Base-by-base conservation (phyloP, 306 rosid species). In the Coriaria nepalensis region DNA sequence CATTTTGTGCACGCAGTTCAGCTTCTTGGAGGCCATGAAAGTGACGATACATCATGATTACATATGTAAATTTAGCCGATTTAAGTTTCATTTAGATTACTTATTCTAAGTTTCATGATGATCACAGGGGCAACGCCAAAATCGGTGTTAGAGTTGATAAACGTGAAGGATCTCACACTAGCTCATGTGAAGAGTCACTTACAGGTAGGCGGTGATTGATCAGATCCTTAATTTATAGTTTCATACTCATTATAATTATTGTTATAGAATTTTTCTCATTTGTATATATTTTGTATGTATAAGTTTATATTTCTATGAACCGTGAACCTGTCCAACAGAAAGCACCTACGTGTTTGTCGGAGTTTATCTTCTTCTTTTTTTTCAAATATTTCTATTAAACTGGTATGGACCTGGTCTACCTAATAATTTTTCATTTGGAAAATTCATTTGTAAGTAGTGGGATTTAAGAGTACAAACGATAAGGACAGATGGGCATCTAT, bases 111-210 rank as follows among this genome's bases (percentile, higher is more conserved):
- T 67, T 9, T 5, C 29, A 49, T 5, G 9, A 4, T 5, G 34
- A 47, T 5, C 37, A 12, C 59, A 87, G 96, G 94, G 70, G 96
- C 96, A 41, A 87, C 96, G 5, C 96, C 96, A 3, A 87, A 87
- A 70, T 87, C 96, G 9, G 96, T 87, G 43, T 67, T 83, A 62
- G 96, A 87, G 75, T 70, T 87, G 64, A 83, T 87, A 92, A 83
- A 83, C 70, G 96, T 87, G 10, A 87, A 83, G 61, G 94, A 87
- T 73, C 82, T 87, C 73, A 87, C 94, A 75, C 90, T 87, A 69
- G 84, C 96, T 62, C 96, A 87, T 63, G 96, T 87, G 67, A 87
- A 87, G 81, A 87, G 96, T 68, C 96, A 87, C 70, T 80, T 87
- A 65, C 96, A 87, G 96, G 96, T 87, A 76, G 69, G 80, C 14